Percentiles rank a stretch among this genome's conserved stretches.
phyloP scores from a whole-genome alignment of 2,329 filamentous ascomycete species.

The Camptophora hylomeconis region DNA sequence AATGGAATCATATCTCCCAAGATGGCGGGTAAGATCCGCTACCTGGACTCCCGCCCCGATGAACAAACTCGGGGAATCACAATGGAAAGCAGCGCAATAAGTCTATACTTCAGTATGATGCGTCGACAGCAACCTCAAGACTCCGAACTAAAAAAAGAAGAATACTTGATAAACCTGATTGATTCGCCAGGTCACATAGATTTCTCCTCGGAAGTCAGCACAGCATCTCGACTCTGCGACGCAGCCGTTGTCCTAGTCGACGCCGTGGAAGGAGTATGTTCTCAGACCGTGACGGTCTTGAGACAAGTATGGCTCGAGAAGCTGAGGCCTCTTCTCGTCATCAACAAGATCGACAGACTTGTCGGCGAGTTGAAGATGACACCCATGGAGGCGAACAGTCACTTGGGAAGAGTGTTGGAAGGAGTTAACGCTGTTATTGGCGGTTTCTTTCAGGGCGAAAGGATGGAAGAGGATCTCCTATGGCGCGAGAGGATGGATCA shows the following conservation, averaged over 20 bases:
- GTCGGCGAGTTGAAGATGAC: constrained; percentile 92
- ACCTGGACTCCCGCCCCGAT: constrained; percentile 89
- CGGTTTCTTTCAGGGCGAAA: constrained; percentile 93
- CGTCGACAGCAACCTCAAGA: constrained; percentile 48
- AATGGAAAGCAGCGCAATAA: constrained; percentile 99
- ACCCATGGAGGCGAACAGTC: constrained; percentile 74
- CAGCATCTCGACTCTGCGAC: constrained; percentile 84
- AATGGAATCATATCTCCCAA: constrained; percentile 99
- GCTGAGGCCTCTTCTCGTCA: constrained; percentile 82
- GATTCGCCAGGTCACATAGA: constrained; percentile 98
- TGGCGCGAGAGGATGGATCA: constrained; percentile 93
- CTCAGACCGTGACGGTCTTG: constrained; percentile 92
- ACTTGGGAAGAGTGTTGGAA: constrained; percentile 78
- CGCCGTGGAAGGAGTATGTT: constrained; percentile 94
- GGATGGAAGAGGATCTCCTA: constrained; percentile 95
- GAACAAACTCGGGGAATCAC: constrained; percentile 94
- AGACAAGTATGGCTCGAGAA: constrained; percentile 93
- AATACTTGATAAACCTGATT: constrained; percentile 94
- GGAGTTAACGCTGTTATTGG: constrained; percentile 96
- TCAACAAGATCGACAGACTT: constrained; percentile 96
- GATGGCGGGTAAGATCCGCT: constrained; percentile 92
- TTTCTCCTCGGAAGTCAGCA: constrained; percentile 96
- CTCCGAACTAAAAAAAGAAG: constrained; percentile 57
- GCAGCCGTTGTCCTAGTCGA: constrained; percentile 90
- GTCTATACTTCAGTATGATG: constrained; percentile 85